These are phyloP conservation scores for Sphagnum contortum DNA, from an alignment of 225 moss, liverwort and hornwort species.

Conservation along the genomic window DNA sequence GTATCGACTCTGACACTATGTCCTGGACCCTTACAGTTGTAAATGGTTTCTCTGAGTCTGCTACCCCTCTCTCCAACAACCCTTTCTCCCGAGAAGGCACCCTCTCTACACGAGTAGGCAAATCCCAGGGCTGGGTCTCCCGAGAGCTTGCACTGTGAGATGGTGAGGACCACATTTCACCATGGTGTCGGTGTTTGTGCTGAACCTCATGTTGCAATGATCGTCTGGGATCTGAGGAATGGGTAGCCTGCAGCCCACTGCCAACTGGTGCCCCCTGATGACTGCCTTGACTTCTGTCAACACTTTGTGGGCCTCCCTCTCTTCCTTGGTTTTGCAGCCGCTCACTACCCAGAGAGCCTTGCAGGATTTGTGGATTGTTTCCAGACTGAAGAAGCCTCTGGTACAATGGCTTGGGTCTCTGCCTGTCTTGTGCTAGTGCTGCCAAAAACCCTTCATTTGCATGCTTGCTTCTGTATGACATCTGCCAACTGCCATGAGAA, in stretches of 20 bases:
- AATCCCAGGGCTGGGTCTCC: conserved; percentile 53
- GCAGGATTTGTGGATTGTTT: conserved; percentile 52
- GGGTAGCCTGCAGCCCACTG: conserved; percentile 21
- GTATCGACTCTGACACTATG: conserved; percentile 75
- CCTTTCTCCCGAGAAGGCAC: conserved; percentile 33
- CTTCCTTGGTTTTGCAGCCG: conserved; percentile 46
- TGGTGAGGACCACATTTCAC: conserved; percentile 79
- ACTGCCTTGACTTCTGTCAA: conserved; percentile 59
- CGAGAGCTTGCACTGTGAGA: conserved; percentile 67
- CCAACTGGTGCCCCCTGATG: conserved; percentile 40
- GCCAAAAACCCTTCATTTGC: conserved; percentile 32
- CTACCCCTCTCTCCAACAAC: conserved; percentile 33
- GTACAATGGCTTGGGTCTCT: conserved; percentile 59
- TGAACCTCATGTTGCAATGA: conserved; percentile 43
- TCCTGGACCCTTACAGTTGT: conserved; percentile 65
- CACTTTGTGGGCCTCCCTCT: conserved; percentile 45
- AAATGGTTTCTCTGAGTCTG: conserved; percentile 51
- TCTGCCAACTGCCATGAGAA: conserved; percentile 59
- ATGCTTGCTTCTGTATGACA: conserved; percentile 56
- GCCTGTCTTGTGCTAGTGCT: conserved; percentile 40
- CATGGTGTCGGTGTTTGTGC: conserved; percentile 45
- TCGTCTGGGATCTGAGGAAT: conserved; percentile 48
- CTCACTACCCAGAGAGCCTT: conserved; percentile 64
- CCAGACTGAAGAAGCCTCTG: conserved; percentile 61
- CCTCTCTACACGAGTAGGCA: conserved; percentile 28